phyloP scores from a whole-genome alignment of 2,329 filamentous ascomycete genomes.

The Cryphonectria nitschkei region DNA sequence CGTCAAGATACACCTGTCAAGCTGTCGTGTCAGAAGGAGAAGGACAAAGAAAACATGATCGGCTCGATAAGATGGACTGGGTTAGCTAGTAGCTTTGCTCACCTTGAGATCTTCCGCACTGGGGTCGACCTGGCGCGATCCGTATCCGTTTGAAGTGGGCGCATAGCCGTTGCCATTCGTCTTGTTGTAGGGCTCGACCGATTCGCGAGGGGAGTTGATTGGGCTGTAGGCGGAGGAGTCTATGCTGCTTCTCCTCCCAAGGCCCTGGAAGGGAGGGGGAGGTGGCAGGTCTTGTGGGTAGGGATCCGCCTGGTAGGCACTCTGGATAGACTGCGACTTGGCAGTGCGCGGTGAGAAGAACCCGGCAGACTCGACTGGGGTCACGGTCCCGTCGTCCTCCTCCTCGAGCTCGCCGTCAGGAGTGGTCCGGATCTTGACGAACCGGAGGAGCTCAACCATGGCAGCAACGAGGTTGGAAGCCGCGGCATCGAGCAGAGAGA shows the following conservation, averaged over 20 bases:
- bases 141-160: constrained; percentile 45
- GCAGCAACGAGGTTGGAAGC: constrained; percentile 87
- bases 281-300: constrained; percentile 46
- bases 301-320: constrained; percentile 40
- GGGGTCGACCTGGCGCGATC: constrained; percentile 39
- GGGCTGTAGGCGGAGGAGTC: constrained; percentile 78
- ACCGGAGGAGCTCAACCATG: constrained; percentile 81
- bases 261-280: constrained; percentile 61
- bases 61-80: not conserved
- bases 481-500: constrained; percentile 92
- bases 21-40: constrained; percentile 9
- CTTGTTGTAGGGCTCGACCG: constrained; percentile 48
- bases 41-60: not conserved
- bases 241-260: constrained; percentile 62
- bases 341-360: constrained; percentile 65
- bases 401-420: constrained; percentile 76
- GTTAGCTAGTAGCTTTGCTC: constrained; percentile 8
- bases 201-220: constrained; percentile 68
- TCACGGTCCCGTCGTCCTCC: constrained; percentile 69
- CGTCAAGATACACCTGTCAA: constrained; percentile 73
- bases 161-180: constrained; percentile 43
- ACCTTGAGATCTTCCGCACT: constrained; percentile 56
- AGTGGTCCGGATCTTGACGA: constrained; percentile 81
- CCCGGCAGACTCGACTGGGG: constrained; percentile 68
- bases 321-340: constrained; percentile 30